Conservation (phyloP, 169 alveolate genomes). For the Cryptosporidium sp. region DNA sequence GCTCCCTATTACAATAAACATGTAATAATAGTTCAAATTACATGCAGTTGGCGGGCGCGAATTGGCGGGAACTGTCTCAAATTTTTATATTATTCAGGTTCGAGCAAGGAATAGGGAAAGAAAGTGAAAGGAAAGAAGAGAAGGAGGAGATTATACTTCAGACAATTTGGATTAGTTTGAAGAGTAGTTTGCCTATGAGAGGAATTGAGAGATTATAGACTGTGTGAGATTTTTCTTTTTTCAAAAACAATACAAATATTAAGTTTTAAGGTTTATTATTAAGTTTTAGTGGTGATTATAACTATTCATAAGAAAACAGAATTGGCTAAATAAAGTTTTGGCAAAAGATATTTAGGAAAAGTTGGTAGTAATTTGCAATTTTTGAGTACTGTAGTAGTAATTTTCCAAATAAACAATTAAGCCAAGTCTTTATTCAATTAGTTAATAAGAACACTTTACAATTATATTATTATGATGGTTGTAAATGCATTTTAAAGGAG, state of each 20-base stretch:
- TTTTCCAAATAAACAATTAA: not conserved
- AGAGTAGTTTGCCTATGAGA: not conserved
- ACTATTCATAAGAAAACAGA: not conserved
- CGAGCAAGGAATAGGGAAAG: not conserved
- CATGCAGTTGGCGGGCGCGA: conserved; percentile 1
- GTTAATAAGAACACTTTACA: not conserved
- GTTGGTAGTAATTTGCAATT: too few relatives aligned
- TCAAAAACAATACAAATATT: not conserved
- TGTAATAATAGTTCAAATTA: not conserved
- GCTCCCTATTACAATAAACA: not conserved
- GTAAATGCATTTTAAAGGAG: not conserved
- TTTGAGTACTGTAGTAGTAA: not conserved
- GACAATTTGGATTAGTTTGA: not conserved
- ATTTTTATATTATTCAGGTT: not conserved
- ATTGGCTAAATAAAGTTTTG: not conserved
- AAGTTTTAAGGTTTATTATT: not conserved
- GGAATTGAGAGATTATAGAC: not conserved
- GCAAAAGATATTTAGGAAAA: not conserved
- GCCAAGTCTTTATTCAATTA: not conserved
- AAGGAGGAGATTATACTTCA: not conserved
- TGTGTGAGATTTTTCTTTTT: not conserved
- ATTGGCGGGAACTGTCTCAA: not conserved
- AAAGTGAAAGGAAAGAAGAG: not conserved
- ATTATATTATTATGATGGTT: not conserved
- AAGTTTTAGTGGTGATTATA: not conserved